phyloP scores from a whole-genome alignment of 1,139 yeast species.

The Lodderomyces oxycetoniae region DNA sequence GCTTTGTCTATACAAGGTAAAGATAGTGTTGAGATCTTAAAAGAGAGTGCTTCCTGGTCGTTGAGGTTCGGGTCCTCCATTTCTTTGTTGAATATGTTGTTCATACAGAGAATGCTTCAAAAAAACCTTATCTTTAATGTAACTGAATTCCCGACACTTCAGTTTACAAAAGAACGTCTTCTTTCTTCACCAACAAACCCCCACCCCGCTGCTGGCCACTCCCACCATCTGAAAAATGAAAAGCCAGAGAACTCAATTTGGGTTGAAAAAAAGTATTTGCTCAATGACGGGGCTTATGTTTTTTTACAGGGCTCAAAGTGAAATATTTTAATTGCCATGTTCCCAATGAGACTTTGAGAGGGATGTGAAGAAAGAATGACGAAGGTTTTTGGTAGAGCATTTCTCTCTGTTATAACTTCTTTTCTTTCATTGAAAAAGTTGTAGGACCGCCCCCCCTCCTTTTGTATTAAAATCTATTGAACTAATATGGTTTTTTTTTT shows the following conservation, averaged over 20 bases:
- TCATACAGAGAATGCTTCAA: slow-evolving; percentile 20
- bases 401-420: background rate
- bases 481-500: slow-evolving; percentile 1
- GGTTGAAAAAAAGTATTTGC: no score
- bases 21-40: background rate
- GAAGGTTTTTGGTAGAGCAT: slow-evolving; percentile 5
- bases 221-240: no score
- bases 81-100: slow-evolving; percentile 16
- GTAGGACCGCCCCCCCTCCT: background rate
- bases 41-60: slow-evolving; percentile 15
- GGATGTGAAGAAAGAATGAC: no score
- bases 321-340: no score
- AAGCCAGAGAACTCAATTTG: no score
- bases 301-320: no score
- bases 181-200: no score
- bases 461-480: slow-evolving; percentile 2
- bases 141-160: slow-evolving; percentile 89
- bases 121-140: slow-evolving; percentile 27
- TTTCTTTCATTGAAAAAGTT: background rate
- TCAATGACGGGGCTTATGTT: no score
- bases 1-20: background rate
- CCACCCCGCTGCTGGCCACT: no score
- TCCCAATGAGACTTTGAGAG: no score
- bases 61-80: slow-evolving; percentile 78
- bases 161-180: slow-evolving; percentile 40